Base-by-base conservation (phyloP, 2,329 filamentous ascomycete genomes). In the Fusarium continuum region DNA sequence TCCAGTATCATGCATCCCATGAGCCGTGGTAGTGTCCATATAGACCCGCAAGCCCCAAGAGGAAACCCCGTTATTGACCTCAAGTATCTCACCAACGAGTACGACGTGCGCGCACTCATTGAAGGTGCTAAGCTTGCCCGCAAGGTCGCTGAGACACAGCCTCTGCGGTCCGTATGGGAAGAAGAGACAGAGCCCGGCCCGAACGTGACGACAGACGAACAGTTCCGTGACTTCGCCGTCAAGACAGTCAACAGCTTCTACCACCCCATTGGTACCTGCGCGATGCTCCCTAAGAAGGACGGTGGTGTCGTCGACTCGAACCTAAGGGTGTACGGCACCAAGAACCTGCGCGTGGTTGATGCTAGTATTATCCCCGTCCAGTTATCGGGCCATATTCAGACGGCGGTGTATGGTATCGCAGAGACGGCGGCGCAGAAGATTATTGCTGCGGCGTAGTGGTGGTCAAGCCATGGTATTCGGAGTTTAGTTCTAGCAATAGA, bases 311-410 rank as follows among this genome's bases (percentile, higher is more conserved):
- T 53, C 1, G 41, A 47, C 19, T 5, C 13, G 6, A 17, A 39
- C 16, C 10, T 53, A 1, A 47, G 14, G 19, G 49, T 47, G 8
- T 47, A 53, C 6, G 49, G 49, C 3, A 38, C 32, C 1, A 31
- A 48, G 5, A 47, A 47, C 6, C 16, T 53, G 4, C 49, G 49
- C 14, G 32, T 53, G 3, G 49, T 53, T 31, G 40, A 53, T 47
- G 49, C 49, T n/a, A 47, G 49, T n/a, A 47, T 53, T 6, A 53
- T 53, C 3, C 49, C 49, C 2, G 41, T 53, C 1, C 49, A 47
- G 25, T 9, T 47, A 4, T 47, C 49, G 2, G 49, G 41, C 2
- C 49, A 53, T 23, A 47, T 47, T 17, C 32, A 47, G 19, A 53
- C 49, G 3, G 41, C 49, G 1, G 49, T 47, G 2, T 53, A 53